phyloP scores from a whole-genome alignment of 805 yeast genomes.

The Hanseniaspora lindneri region DNA sequence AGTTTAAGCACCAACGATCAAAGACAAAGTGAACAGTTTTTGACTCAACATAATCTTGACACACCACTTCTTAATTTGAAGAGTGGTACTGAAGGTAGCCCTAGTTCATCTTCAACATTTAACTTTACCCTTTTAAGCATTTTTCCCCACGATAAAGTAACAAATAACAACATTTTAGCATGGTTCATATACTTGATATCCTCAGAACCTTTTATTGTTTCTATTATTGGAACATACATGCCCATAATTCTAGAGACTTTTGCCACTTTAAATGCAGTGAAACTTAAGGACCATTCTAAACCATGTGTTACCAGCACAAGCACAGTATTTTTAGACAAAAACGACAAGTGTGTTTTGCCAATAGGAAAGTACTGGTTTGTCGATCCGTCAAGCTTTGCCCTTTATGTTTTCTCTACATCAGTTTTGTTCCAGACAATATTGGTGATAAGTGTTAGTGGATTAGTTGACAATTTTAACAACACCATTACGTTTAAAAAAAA shows the following conservation, averaged over 20 bases:
- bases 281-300: constrained; percentile 42
- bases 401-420: constrained; percentile 61
- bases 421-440: constrained; percentile 60
- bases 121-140: not conserved
- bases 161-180: constrained; percentile 39
- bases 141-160: constrained; percentile 20
- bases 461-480: constrained; percentile 39
- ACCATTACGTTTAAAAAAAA: constrained; percentile 40
- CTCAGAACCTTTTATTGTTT: constrained; percentile 68
- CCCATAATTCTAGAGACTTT: constrained; percentile 60
- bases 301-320: constrained; percentile 35
- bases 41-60: not conserved
- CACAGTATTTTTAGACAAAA: constrained; percentile 18
- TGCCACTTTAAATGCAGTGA: constrained; percentile 63
- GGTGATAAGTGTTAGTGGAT: constrained; percentile 67
- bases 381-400: constrained; percentile 62
- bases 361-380: constrained; percentile 38
- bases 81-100: no score
- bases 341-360: constrained; percentile 36
- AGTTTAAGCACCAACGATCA: not conserved
- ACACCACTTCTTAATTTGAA: not conserved
- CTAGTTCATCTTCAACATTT: not conserved
- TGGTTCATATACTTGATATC: constrained; percentile 67
- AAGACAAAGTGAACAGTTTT: no score
- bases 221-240: constrained; percentile 67